phyloP scores from a whole-genome alignment of 352 stramenopile species.

The Phytophthora syringae region DNA sequence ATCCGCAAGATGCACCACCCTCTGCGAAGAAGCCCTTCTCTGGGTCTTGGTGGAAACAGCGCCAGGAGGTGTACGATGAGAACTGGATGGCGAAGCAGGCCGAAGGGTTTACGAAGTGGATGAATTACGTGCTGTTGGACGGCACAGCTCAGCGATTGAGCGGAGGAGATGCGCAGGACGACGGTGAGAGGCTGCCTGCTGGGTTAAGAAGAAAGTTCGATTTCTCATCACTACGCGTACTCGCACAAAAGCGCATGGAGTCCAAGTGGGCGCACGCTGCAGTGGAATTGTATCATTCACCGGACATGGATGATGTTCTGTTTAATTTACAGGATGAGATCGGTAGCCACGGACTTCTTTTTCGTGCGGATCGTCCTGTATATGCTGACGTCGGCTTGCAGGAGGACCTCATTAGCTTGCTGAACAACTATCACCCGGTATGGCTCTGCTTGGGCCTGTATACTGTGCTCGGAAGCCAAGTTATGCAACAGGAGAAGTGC shows the following conservation, averaged over 20 bases:
- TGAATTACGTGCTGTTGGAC: constrained; percentile 86
- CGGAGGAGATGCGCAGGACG: constrained; percentile 17
- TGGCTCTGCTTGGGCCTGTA: constrained; percentile 93
- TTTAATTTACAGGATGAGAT: constrained; percentile 82
- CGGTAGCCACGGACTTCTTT: constrained; percentile 69
- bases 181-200: constrained; percentile 11
- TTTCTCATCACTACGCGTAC: constrained; percentile 72
- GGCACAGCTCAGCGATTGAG: constrained; percentile 48
- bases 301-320: constrained; percentile 59
- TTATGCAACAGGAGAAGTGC: constrained; percentile 67
- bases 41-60: constrained; percentile 80
- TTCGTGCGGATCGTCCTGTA: constrained; percentile 88
- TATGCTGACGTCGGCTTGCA: constrained; percentile 92
- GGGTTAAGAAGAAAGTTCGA: constrained; percentile 44
- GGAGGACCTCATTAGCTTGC: constrained; percentile 79
- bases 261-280: constrained; percentile 64
- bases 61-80: constrained; percentile 71
- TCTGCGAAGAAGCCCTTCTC: constrained; percentile 32
- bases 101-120: constrained; percentile 86
- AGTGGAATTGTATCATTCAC: constrained; percentile 63
- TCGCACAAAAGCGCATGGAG: constrained; percentile 80
- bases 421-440: constrained; percentile 92
- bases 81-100: constrained; percentile 86
- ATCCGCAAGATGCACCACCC: background rate
- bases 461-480: constrained; percentile 76